phyloP scores from a whole-genome alignment of 129 eudicot genomes.

The Silybum marianum region DNA sequence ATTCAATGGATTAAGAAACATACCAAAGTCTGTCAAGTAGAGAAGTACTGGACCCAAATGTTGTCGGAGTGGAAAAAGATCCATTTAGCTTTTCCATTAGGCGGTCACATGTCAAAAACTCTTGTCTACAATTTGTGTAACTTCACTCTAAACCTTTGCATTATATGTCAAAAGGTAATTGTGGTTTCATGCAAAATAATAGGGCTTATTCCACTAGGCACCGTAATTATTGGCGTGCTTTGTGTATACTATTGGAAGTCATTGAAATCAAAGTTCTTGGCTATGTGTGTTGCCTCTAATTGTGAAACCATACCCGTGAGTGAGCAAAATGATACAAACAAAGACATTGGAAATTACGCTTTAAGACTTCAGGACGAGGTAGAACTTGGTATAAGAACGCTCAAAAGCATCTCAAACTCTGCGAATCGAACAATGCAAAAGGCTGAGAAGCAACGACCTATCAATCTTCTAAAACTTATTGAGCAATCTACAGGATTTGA shows the following conservation, averaged over 20 bases:
- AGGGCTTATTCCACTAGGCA: not conserved
- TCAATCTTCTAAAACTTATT: conserved; percentile 19
- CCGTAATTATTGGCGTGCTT: not conserved
- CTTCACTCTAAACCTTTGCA: conserved; percentile 6
- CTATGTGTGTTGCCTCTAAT: not conserved
- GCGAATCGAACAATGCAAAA: conserved; percentile 22
- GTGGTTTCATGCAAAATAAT: conserved; percentile 15
- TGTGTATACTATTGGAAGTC: not conserved
- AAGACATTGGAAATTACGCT: not conserved
- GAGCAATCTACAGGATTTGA: conserved; percentile 9
- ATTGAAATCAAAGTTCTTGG: not conserved
- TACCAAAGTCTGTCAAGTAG: conserved; percentile 6
- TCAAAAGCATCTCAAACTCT: conserved; percentile 3
- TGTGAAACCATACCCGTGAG: not conserved
- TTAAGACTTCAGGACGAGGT: conserved; percentile 36
- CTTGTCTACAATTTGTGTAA: not conserved
- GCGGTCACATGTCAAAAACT: not conserved
- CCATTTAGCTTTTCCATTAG: not conserved
- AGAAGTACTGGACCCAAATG: conserved; percentile 33
- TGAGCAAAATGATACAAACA: not conserved
- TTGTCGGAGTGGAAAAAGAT: conserved; percentile 31
- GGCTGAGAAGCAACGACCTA: conserved; percentile 24
- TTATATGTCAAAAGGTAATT: conserved; percentile 21
- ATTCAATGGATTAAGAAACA: not conserved
- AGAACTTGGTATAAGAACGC: conserved; percentile 1